Percentiles rank a stretch among this genome's conserved stretches.
Evolutionary conservation across 1,284 basidiomycete species (phyloP).

Genomic region (Tetrapyrgos nigripes): DNA sequence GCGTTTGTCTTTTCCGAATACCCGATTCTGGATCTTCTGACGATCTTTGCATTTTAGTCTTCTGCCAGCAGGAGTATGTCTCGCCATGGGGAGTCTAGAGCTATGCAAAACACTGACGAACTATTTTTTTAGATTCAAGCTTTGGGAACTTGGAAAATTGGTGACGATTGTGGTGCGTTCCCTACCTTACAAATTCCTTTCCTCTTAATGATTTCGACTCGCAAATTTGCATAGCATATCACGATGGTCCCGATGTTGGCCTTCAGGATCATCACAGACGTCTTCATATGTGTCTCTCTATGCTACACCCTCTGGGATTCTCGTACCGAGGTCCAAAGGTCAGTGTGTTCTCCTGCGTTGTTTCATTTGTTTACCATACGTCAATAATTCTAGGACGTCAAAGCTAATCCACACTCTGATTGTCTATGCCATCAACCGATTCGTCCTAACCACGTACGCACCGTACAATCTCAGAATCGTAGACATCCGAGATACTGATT

Average conservation of each 20-base stretch:
- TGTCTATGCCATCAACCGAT: constrained; percentile 53
- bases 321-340: too few species aligned
- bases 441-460: constrained; percentile 50
- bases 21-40: too few species aligned
- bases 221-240: not conserved
- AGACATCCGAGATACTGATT: too few species aligned
- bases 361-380: too few species aligned
- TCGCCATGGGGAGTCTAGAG: too few species aligned
- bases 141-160: not conserved
- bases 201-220: not conserved
- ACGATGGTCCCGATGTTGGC: not conserved
- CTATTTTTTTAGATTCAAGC: not conserved
- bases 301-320: too few species aligned
- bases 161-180: not conserved
- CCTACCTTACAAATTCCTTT: not conserved
- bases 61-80: too few species aligned
- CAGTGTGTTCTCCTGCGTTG: too few species aligned
- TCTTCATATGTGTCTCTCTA: not conserved
- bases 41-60: too few species aligned
- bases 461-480: too few species aligned
- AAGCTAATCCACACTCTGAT: constrained; percentile 49
- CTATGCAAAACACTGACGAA: too few species aligned
- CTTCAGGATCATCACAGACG: not conserved
- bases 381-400: constrained; percentile 45
- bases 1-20: not conserved